A percentile compares a stretch with the other conserved stretches of the same genome.
phyloP scores from a whole-genome alignment of 148 eudicot species.

The Rhododendron williamsianum region DNA sequence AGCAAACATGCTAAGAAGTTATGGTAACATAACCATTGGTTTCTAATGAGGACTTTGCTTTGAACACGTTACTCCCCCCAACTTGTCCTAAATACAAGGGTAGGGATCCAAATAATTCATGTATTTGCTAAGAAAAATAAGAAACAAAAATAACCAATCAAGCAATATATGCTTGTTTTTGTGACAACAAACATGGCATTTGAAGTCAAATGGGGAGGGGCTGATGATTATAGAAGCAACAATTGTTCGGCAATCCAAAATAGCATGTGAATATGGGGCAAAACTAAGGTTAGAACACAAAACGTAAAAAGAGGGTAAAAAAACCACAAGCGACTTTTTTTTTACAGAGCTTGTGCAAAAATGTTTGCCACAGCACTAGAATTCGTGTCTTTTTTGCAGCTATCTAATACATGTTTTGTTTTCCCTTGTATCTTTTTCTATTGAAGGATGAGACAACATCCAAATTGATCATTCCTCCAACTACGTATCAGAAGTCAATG shows the following conservation, averaged over 20 bases:
- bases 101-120: neutral
- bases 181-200: neutral
- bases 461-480: slow-evolving; percentile 28
- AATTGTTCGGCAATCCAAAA: neutral
- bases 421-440: neutral
- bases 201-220: neutral
- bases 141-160: neutral
- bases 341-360: neutral
- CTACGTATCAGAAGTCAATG: slow-evolving; percentile 47
- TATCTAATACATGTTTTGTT: neutral
- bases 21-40: neutral
- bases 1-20: neutral
- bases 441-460: slow-evolving; percentile 38
- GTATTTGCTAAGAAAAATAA: neutral
- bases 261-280: neutral
- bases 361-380: neutral
- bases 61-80: neutral
- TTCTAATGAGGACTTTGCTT: neutral
- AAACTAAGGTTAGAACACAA: neutral
- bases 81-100: neutral
- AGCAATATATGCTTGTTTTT: neutral
- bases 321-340: neutral
- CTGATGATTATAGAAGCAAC: neutral
- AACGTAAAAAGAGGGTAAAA: neutral
- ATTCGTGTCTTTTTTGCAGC: neutral